These are phyloP conservation scores for Vitis hybrid DNA, from an alignment of 177 flowering plant genomes.

Conservation along the genomic window DNA sequence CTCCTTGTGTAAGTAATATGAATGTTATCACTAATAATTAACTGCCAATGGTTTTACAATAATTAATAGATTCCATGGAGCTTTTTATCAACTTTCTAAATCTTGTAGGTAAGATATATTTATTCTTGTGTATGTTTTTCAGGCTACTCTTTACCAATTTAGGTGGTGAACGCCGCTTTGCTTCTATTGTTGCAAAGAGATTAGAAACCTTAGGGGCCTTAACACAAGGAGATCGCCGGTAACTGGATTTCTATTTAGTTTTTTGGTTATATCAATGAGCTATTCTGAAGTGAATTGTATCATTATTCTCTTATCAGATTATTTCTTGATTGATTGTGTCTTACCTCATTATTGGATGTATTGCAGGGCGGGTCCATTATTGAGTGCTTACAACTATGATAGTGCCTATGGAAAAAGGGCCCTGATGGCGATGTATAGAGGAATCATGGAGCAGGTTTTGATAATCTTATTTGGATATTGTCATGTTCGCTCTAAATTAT, in stretches of 20 bases:
- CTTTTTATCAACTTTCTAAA: neutral
- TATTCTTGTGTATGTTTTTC: slow-evolving; percentile 8
- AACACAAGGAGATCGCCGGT: slow-evolving; percentile 98
- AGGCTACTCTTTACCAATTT: slow-evolving; percentile 92
- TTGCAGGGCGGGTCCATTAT: slow-evolving; percentile 91
- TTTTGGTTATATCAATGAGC: neutral
- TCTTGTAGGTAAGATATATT: neutral
- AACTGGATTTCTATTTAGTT: slow-evolving; percentile 1
- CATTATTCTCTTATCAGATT: neutral
- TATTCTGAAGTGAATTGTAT: neutral
- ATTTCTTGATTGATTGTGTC: slow-evolving; percentile 3
- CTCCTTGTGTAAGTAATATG: neutral
- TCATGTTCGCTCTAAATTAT: neutral
- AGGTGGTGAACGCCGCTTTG: slow-evolving; percentile 98
- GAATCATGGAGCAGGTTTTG: slow-evolving; percentile 88
- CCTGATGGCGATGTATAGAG: slow-evolving; percentile 75
- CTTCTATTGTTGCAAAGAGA: slow-evolving; percentile 98
- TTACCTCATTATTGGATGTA: slow-evolving; percentile 11
- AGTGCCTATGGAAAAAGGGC: slow-evolving; percentile 90
- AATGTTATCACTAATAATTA: neutral
- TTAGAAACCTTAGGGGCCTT: slow-evolving; percentile 94
- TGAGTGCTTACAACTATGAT: slow-evolving; percentile 97
- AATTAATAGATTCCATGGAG: neutral
- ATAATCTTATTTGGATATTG: slow-evolving; percentile 6
- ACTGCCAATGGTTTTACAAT: neutral